Evolutionary conservation across 345 rosid species (phyloP), one percentile per base, ranked within the genome.

Genomic region (Gossypium sturtianum): DNA sequence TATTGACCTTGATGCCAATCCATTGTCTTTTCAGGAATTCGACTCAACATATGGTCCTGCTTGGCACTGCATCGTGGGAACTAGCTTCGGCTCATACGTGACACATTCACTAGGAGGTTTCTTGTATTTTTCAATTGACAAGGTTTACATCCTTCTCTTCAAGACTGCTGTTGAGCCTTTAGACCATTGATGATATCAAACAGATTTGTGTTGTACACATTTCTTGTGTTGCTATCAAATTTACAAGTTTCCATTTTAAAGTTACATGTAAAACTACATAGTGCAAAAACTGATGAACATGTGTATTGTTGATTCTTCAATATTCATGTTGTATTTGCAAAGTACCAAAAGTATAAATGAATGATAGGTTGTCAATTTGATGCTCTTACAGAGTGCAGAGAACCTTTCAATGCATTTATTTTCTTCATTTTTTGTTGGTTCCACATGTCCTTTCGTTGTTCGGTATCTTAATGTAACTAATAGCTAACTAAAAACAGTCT

Each of bases 41-140:
- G 97, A 94, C 76, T 86, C 91, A 3, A 84, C 87, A 3, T 89
- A 86, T 57, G 98, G 98, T 15, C 98, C 98, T 38, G 98, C 97
- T 74, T 94, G 98, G 97, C 98, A 94, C 76, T 94, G 97, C 91
- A 89, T 94, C 9, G 98, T 94, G 48, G 98, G 98, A 29, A 89
- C 92, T 7, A 94, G 98, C 84, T 94, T 92, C 72, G 98, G 98
- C 63, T 94, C 98, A 13, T 92, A 92, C 47, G 98, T 94, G 5
- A 94, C 98, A 0, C 98, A 94, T 85, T 94, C 98, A 2, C 71
- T 82, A 0, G 98, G 98, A 77, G 98, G 98, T 72, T 94, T 94
- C 87, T 71, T 94, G 86, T 94, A 92, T 75, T 94, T 89, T 81
- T 94, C 97, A 19, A 89, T 92, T 2, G 98, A 89, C 87, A 92